Conservation (phyloP, 768 basidiomycete genomes). For the Russula lepida region DNA sequence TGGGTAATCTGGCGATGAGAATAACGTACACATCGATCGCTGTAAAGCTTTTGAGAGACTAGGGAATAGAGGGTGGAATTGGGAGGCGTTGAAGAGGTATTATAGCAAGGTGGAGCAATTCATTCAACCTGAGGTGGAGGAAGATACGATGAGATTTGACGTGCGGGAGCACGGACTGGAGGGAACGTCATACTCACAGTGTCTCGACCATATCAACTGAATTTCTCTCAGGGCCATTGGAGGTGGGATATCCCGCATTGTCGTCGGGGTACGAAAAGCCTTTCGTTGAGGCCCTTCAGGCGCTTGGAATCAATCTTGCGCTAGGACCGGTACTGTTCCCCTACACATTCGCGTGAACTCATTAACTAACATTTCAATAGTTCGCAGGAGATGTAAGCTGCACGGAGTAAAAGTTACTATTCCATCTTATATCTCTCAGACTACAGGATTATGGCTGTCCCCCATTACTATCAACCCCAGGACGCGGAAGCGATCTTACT, state of each 20-base stretch:
- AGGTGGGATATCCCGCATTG: slow-evolving; percentile 1
- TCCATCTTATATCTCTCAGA: slow-evolving; percentile 6
- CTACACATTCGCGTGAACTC: background rate
- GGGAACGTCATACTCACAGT: background rate
- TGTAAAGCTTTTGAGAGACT: slow-evolving; percentile 19
- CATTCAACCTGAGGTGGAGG: background rate
- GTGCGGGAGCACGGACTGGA: slow-evolving; percentile 10
- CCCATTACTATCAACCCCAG: slow-evolving; percentile 8
- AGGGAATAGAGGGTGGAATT: slow-evolving; percentile 25
- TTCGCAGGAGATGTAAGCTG: slow-evolving; percentile 15
- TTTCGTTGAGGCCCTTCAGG: background rate
- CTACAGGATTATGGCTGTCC: slow-evolving; percentile 1
- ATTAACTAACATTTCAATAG: background rate
- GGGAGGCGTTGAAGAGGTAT: slow-evolving; percentile 19
- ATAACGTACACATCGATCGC: background rate
- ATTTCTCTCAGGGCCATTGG: slow-evolving; percentile 8
- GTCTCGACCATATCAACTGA: background rate
- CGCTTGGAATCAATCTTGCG: background rate
- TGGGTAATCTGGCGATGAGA: too few species aligned
- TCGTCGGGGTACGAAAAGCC: slow-evolving; percentile 7
- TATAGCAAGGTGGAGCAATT: slow-evolving; percentile 18
- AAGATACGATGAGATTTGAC: slow-evolving; percentile 5
- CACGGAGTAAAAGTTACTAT: background rate
- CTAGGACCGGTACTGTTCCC: slow-evolving; percentile 1
- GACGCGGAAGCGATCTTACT: slow-evolving; percentile 8